Base-by-base conservation (phyloP, 345 rosid species). In the Lumnitzera littorea region DNA sequence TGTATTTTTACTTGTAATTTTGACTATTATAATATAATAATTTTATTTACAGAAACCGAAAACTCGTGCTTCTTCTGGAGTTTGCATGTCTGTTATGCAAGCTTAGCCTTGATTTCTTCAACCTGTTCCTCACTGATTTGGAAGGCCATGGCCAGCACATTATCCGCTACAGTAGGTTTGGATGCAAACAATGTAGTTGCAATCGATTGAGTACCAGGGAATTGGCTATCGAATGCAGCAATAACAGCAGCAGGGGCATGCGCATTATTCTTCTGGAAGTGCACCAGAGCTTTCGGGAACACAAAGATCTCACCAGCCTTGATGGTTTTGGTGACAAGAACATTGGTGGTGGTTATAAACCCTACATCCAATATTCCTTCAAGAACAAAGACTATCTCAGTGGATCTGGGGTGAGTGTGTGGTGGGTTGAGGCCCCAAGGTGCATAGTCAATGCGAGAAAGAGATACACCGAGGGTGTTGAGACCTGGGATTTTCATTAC, bases 391-490 rank as follows among this genome's bases (percentile, higher is more conserved):
- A 82, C 62, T 0, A 85, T 2, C 67, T 85, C 88, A 0, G 86
- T 66, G 59, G 84, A 86, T 2, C 91, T 75, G 2, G 88, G 88
- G 69, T 85, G 91, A 11, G 80, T 80, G 72, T 85, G 91, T 16
- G 88, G 91, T 36, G 91, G 85, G 76, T 78, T 82, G 27, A 82
- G 66, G 6, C 91, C 91, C 0, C 80, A 74, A 0, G 85, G 80
- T 36, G 82, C 79, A 58, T 76, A 82, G 66, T 84, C 88, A 11
- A 82, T 76, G 51, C 85, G 91, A 51, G 84, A 41, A 6, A 85
- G 65, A 8, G 91, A 78, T 46, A 85, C 57, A 12, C 88, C 84
- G 0, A 85, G 85, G 0, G 88, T 82, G 76, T 85, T 85, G 48
- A 85, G 81, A 1, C 88, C 84, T 7, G 91, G 91, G 51, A 85